Conservation (phyloP, 139 green algal species). For the Nannochloris sp. region DNA sequence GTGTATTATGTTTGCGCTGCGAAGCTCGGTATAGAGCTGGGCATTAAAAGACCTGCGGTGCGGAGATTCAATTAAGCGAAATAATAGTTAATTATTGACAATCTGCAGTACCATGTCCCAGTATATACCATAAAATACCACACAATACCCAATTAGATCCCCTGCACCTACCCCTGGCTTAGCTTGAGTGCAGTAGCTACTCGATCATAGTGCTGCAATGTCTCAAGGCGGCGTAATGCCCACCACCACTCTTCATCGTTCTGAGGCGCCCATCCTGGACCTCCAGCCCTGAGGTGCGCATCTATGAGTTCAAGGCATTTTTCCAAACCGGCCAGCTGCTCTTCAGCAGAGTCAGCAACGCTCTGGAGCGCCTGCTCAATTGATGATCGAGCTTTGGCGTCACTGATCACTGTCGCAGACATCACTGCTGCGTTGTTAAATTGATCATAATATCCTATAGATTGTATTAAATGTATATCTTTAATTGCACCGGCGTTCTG, state of each 20-base stretch:
- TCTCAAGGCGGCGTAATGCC: not conserved
- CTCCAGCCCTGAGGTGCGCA: not conserved
- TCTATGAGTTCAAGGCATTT: not conserved
- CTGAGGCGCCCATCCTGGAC: not conserved
- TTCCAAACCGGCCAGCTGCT: not conserved
- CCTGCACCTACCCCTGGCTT: slow-evolving; percentile 8
- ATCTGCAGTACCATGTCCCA: too few relatives aligned
- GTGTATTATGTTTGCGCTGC: not conserved
- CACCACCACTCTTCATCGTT: slow-evolving; percentile 5
- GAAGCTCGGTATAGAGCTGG: not conserved
- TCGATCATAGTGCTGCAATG: slow-evolving; percentile 19
- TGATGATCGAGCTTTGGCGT: too few relatives aligned
- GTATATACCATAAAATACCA: too few relatives aligned
- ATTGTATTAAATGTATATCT: too few relatives aligned
- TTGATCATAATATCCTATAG: too few relatives aligned
- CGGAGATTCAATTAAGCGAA: not conserved
- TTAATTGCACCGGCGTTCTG: too few relatives aligned
- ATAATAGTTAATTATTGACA: not conserved
- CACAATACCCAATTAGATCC: too few relatives aligned
- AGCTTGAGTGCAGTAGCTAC: slow-evolving; percentile 7
- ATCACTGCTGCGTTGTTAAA: too few relatives aligned
- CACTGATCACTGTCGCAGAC: too few relatives aligned
- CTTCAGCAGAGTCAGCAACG: not conserved
- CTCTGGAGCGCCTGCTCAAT: too few relatives aligned
- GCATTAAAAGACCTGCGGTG: slow-evolving; percentile 5